Base-by-base conservation (phyloP, 2,329 filamentous ascomycete species). In the Aspergillus novoparasiticus region DNA sequence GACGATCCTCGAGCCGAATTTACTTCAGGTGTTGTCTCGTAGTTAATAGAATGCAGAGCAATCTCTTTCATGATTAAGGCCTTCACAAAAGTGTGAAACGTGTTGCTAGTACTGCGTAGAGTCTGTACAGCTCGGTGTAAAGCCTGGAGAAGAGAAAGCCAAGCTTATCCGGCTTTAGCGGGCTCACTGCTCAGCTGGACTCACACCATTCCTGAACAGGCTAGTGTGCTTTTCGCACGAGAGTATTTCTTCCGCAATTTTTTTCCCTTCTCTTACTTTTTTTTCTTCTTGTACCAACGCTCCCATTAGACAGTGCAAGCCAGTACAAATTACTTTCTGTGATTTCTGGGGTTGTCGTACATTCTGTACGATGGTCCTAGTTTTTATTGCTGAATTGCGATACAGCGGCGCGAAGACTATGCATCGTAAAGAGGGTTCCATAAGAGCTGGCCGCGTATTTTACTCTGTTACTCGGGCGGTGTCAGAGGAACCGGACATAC, bases 291-390 rank as follows among this genome's bases (percentile, higher is more conserved):
- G 75, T 74, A 72, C 73, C 78, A 78, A 90, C 89, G 90, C 90
- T 86, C 85, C 89, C 89, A 86, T 84, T 79, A 94, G 92, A 94
- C 91, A 94, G 91, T 94, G 87, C 91, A 90, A 86, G 85, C 85
- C 89, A 89, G 73, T 70, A 88, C 84, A 85, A 74, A 72, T 70
- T 72, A 46, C 63, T 82, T 80, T 79, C 51, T 73, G 65, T 68
- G 71, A 70, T 71, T 74, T 68, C 68, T 83, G 83, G 82, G 78
- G 83, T 79, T 78, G 83, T 80, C 75, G 79, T 84, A 82, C 90
- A 85, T 94, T 91, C 87, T 93, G 90, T 84, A 82, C 82, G 83
- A 76, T 80, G 79, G 73, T 84, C 83, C 68, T 62, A 81, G 81
- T 73, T 81, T 81, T 82, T 80, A 81, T 91, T 89, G 88, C 85